Evolutionary conservation across 1,284 basidiomycete species (phyloP).

Genomic region (Filobasidium uniguttulatum): DNA sequence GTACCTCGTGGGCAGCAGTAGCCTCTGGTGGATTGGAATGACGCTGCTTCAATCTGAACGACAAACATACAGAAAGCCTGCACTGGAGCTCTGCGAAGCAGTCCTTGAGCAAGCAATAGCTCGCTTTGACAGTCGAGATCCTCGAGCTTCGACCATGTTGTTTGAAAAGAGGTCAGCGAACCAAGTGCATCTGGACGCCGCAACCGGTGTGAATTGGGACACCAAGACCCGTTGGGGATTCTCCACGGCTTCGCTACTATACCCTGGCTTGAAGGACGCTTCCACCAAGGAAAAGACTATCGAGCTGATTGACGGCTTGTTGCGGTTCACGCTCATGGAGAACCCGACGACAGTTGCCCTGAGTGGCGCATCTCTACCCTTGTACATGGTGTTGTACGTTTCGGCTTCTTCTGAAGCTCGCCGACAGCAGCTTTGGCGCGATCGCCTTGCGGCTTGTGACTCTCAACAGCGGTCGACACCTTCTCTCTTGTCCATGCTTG

Average conservation of each 20-base stretch:
- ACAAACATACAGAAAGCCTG: slow-evolving; percentile 53
- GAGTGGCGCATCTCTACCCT: slow-evolving; percentile 3
- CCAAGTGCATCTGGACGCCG: slow-evolving; percentile 7
- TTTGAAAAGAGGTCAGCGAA: slow-evolving; percentile 1
- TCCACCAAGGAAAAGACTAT: slow-evolving; percentile 9
- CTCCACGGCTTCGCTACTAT: slow-evolving; percentile 6
- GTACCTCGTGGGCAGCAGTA: slow-evolving; percentile 45
- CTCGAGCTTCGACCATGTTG: neutral
- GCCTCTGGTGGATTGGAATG: slow-evolving; percentile 74
- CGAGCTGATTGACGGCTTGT: slow-evolving; percentile 2
- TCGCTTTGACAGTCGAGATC: neutral
- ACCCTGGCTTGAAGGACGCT: slow-evolving; percentile 5
- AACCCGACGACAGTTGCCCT: neutral
- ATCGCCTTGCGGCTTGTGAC: slow-evolving; percentile 4
- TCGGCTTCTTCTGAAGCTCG: slow-evolving; percentile 5
- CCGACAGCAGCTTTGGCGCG: slow-evolving; percentile 6
- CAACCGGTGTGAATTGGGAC: slow-evolving; percentile 12
- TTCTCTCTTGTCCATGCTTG: slow-evolving; percentile 17
- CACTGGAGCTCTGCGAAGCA: slow-evolving; percentile 50
- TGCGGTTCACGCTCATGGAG: neutral
- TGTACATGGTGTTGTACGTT: neutral
- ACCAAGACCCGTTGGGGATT: slow-evolving; percentile 7
- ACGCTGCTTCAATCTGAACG: slow-evolving; percentile 64
- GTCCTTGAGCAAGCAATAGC: slow-evolving; percentile 16
- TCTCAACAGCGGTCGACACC: slow-evolving; percentile 3